A percentile compares a stretch with the other conserved stretches of the same genome.
These are phyloP conservation scores for Cryptococcus floricola DNA, from an alignment of 1,284 basidiomycete genomes.

Conservation along the genomic window DNA sequence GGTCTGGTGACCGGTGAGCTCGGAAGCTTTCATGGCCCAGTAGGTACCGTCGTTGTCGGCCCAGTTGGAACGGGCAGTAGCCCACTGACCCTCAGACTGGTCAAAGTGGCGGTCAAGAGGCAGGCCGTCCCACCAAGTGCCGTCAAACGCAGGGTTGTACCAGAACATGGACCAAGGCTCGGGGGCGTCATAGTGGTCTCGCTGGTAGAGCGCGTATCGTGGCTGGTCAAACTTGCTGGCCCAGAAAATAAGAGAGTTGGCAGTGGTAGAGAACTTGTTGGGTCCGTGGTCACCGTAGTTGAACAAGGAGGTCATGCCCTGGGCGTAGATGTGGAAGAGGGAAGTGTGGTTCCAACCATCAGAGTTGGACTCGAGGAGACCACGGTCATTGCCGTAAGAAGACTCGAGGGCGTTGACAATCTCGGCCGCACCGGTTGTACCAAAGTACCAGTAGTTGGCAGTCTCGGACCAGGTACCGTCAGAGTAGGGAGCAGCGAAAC, in stretches of 20 bases:
- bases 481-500: conserved; percentile 59
- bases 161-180: conserved; percentile 98
- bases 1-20: conserved; percentile 72
- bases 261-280: conserved; percentile 67
- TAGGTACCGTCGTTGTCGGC: conserved; percentile 78
- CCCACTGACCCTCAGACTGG: conserved; percentile 71
- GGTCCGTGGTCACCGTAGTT: conserved; percentile 91
- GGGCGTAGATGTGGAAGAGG: conserved; percentile 84
- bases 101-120: conserved; percentile 79
- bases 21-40: conserved; percentile 84
- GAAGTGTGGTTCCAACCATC: conserved; percentile 68
- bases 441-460: conserved; percentile 94
- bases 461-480: conserved; percentile 97
- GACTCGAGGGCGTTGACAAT: conserved; percentile 76
- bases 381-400: conserved; percentile 79
- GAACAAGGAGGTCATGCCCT: conserved; percentile 82
- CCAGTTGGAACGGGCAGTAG: conserved; percentile 86
- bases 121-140: conserved; percentile 87
- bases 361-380: conserved; percentile 65
- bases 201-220: conserved; percentile 79
- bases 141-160: conserved; percentile 78
- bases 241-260: conserved; percentile 60
- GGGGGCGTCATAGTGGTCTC: conserved; percentile 80
- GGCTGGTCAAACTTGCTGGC: conserved; percentile 65
- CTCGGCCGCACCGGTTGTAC: conserved; percentile 89